Evolutionary conservation across 345 rosid species (phyloP).

Genomic region (Eucalyptus dawsonii): DNA sequence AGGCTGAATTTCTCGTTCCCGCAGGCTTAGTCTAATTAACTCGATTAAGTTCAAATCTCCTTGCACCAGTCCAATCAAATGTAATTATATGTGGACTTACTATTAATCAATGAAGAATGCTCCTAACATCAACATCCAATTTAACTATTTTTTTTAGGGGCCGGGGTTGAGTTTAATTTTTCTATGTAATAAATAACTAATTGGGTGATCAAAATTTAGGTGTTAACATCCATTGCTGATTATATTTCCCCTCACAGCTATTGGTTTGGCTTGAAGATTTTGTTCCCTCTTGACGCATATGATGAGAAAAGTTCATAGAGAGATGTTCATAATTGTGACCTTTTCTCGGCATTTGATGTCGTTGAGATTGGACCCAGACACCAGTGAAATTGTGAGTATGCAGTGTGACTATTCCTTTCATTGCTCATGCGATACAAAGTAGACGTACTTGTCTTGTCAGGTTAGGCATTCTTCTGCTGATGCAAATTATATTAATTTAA

Average conservation of each 20-base stretch:
- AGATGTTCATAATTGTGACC: background rate
- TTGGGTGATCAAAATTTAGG: accelerated
- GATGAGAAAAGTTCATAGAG: background rate
- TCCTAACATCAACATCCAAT: accelerated
- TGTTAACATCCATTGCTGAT: background rate
- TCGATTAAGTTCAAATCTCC: accelerated
- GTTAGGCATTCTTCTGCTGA: slow-evolving; percentile 8
- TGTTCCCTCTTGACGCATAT: no score
- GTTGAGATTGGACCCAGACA: slow-evolving; percentile 87
- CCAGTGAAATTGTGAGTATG: slow-evolving; percentile 61
- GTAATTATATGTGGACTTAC: background rate
- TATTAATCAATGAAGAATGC: background rate
- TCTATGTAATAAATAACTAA: no score
- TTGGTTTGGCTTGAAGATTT: no score
- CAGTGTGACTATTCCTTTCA: slow-evolving; percentile 90
- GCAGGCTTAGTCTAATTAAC: accelerated
- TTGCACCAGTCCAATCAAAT: background rate
- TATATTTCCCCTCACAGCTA: background rate
- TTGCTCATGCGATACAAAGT: slow-evolving; percentile 69
- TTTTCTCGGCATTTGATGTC: background rate
- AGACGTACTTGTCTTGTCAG: slow-evolving; percentile 86
- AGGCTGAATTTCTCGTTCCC: accelerated
- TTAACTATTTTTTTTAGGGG: no score
- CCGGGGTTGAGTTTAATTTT: no score
- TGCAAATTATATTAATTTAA: no score